phyloP scores from a whole-genome alignment of 768 basidiomycete genomes.

The Terana coerulea region DNA sequence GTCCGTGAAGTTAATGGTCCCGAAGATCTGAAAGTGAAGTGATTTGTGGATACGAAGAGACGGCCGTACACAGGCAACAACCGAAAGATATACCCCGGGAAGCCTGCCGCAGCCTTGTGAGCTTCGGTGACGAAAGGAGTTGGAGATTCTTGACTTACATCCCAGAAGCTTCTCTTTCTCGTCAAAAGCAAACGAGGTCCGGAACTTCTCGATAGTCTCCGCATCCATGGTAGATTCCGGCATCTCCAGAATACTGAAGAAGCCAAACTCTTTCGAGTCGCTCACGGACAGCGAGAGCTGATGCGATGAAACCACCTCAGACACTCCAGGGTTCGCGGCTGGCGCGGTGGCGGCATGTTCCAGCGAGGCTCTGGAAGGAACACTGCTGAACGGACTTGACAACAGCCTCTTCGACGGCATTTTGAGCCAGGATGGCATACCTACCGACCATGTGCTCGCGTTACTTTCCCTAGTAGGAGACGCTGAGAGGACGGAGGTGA shows the following conservation, averaged over 20 bases:
- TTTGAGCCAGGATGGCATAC: conserved; percentile 70
- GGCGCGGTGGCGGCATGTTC: conserved; percentile 22
- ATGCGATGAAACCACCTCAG: conserved; percentile 52
- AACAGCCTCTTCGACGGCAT: conserved; percentile 28
- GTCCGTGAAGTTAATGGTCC: conserved; percentile 78
- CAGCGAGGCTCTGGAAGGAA: conserved; percentile 2
- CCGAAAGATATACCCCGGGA: conserved; percentile 86
- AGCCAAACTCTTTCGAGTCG: conserved; percentile 52
- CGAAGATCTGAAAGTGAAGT: conserved; percentile 92
- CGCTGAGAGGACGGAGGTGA: conserved; percentile 43
- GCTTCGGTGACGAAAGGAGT: too few relatives aligned
- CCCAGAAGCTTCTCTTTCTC: conserved; percentile 85
- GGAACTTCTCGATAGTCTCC: conserved; percentile 73
- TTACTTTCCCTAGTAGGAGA: conserved; percentile 43
- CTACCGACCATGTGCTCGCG: conserved; percentile 50
- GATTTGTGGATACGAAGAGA: conserved; percentile 88
- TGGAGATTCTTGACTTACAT: conserved; percentile 57
- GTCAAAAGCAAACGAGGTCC: conserved; percentile 77
- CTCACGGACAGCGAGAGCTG: conserved; percentile 23
- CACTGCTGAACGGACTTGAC: conserved; percentile 10
- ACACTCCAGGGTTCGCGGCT: conserved; percentile 37
- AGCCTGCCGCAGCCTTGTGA: too few relatives aligned
- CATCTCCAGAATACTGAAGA: conserved; percentile 74
- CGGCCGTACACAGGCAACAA: conserved; percentile 86
- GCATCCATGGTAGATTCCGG: conserved; percentile 59